Evolutionary conservation across 208 protist genomes (phyloP).

Genomic region (Novymonas esmeraldas): DNA sequence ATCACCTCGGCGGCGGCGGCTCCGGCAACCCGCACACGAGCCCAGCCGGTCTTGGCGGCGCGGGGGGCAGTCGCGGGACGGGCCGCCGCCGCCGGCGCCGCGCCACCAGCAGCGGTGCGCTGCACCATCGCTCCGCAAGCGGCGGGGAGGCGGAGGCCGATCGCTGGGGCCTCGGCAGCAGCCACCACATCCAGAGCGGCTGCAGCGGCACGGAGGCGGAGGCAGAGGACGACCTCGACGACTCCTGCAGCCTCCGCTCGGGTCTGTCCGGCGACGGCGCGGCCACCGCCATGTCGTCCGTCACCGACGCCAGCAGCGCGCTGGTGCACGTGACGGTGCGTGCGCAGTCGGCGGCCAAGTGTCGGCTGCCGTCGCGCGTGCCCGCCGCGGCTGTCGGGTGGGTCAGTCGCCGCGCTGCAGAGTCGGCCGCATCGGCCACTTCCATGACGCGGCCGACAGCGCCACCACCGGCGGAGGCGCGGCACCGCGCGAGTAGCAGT

Average conservation of each 20-base stretch:
- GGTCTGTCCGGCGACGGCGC: conserved; percentile 16
- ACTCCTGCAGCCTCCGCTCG: conserved; percentile 26
- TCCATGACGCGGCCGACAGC: background rate
- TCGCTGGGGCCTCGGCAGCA: conserved; percentile 17
- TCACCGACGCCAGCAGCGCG: conserved; percentile 19
- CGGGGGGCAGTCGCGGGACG: background rate
- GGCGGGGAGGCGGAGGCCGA: conserved; percentile 15
- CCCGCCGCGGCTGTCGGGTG: conserved; percentile 52
- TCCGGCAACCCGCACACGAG: background rate
- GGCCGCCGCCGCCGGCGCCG: conserved; percentile 17
- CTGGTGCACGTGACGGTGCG: conserved; percentile 18
- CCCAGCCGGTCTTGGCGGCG: conserved; percentile 3
- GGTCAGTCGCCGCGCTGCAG: conserved; percentile 20
- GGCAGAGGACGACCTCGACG: conserved; percentile 29
- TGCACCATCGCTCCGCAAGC: conserved; percentile 1
- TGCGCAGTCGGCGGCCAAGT: conserved; percentile 35
- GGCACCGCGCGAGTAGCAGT: background rate
- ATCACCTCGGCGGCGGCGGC: background rate
- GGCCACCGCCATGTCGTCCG: conserved; percentile 10
- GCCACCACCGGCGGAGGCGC: background rate
- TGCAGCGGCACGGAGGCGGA: conserved; percentile 31
- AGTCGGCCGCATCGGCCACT: too few relatives aligned
- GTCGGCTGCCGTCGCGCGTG: conserved; percentile 43
- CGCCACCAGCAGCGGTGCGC: conserved; percentile 8
- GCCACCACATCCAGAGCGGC: conserved; percentile 9